phyloP scores from a whole-genome alignment of 495 filamentous ascomycete species.

The Penicillium nucicola region DNA sequence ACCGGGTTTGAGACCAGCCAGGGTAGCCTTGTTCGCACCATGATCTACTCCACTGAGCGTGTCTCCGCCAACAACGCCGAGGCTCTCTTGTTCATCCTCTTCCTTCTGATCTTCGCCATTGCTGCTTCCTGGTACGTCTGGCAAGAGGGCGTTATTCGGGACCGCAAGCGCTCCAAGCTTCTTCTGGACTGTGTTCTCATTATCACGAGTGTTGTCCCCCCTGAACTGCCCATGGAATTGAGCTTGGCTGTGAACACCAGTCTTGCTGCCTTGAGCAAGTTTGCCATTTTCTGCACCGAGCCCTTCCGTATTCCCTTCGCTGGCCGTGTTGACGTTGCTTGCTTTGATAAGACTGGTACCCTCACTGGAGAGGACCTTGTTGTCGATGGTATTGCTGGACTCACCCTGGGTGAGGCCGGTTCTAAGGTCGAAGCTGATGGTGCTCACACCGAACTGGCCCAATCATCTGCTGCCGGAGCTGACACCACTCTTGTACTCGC shows the following conservation, averaged over 20 bases:
- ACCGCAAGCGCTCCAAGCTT: conserved; percentile 95
- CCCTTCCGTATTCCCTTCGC: conserved; percentile 99
- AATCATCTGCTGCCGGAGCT: conserved; percentile 60
- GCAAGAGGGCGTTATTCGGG: conserved; percentile 88
- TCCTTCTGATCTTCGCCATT: conserved; percentile 92
- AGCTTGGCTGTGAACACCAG: conserved; percentile 98
- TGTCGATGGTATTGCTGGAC: conserved; percentile 93
- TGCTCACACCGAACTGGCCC: conserved; percentile 68
- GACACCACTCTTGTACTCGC: conserved; percentile 93
- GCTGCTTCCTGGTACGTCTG: conserved; percentile 99
- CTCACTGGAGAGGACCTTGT: conserved; percentile 96
- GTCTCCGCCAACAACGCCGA: conserved; percentile 97
- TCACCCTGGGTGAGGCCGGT: conserved; percentile 64
- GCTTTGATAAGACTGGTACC: conserved; percentile 98
- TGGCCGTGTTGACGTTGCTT: conserved; percentile 92
- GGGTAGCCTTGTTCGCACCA: conserved; percentile 94
- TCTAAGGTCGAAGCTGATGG: conserved; percentile 73
- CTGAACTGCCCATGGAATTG: conserved; percentile 97
- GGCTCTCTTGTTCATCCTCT: conserved; percentile 92
- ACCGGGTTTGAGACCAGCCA: conserved; percentile 99
- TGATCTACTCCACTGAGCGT: conserved; percentile 99
- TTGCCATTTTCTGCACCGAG: conserved; percentile 97
- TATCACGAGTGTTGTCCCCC: conserved; percentile 94
- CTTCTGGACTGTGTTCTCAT: conserved; percentile 97
- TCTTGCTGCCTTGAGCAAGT: conserved; percentile 88